Percentiles rank a stretch among this genome's conserved stretches.
Evolutionary conservation across 2,329 filamentous ascomycete species (phyloP).

Genomic region (Orbilia brochopaga): DNA sequence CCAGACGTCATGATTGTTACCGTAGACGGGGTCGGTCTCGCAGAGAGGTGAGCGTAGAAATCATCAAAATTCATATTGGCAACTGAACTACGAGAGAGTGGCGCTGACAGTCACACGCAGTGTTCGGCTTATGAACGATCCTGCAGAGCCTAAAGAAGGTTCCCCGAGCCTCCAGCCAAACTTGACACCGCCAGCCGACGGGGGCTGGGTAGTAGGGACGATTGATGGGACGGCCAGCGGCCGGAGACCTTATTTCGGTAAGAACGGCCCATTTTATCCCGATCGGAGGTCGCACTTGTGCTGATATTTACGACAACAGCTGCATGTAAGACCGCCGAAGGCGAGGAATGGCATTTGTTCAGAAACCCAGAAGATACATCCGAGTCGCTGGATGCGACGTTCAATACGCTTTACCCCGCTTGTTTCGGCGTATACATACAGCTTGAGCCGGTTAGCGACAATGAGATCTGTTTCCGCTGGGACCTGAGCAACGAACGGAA

Average conservation of each 20-base stretch:
- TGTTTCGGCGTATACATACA: constrained; percentile 29
- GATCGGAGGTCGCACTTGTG: neutral
- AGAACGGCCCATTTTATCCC: constrained; percentile 1
- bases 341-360: constrained; percentile 20
- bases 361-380: constrained; percentile 3
- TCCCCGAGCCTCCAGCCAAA: constrained; percentile 26
- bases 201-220: constrained; percentile 16
- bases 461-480: constrained; percentile 39
- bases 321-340: constrained; percentile 15
- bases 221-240: neutral
- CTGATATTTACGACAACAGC: constrained; percentile 7
- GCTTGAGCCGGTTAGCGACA: constrained; percentile 19
- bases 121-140: constrained; percentile 26
- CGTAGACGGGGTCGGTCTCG: constrained; percentile 11
- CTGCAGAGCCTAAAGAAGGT: constrained; percentile 9
- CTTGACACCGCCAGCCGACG: constrained; percentile 24
- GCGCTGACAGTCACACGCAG: neutral
- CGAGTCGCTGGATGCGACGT: neutral
- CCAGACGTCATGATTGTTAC: constrained; percentile 1
- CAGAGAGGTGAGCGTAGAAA: constrained; percentile 19
- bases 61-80: neutral
- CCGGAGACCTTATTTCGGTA: constrained; percentile 26
- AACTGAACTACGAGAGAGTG: neutral
- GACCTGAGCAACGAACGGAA: constrained; percentile 19
- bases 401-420: constrained; percentile 3